Evolutionary conservation across 805 yeast genomes (phyloP).

Genomic region (Metschnikowia dekortorum): DNA sequence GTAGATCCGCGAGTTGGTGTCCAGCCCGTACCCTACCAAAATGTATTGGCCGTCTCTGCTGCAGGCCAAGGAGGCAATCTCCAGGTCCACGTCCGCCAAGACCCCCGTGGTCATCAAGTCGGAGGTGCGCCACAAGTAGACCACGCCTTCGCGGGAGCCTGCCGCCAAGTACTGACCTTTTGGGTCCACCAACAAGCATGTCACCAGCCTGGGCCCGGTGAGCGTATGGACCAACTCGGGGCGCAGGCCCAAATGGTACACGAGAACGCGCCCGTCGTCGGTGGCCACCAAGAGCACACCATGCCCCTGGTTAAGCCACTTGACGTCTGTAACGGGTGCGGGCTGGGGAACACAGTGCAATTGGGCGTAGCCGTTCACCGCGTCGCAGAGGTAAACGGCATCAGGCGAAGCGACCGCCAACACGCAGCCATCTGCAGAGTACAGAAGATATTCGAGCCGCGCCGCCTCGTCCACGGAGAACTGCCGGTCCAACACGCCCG

Average conservation of each 20-base stretch:
- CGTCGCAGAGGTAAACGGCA: constrained; percentile 32
- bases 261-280: constrained; percentile 41
- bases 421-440: constrained; percentile 44
- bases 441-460: constrained; percentile 23
- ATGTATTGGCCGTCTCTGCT: constrained; percentile 45
- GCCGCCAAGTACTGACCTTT: constrained; percentile 46
- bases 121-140: constrained; percentile 45
- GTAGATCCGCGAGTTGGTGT: constrained; percentile 38
- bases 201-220: constrained; percentile 48
- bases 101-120: constrained; percentile 35
- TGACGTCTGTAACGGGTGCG: constrained; percentile 33
- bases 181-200: constrained; percentile 47
- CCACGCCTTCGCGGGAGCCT: constrained; percentile 57
- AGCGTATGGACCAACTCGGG: constrained; percentile 15
- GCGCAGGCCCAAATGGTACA: constrained; percentile 17
- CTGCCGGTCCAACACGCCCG: constrained; percentile 12
- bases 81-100: constrained; percentile 39
- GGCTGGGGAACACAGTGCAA: constrained; percentile 1
- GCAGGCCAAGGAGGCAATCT: constrained; percentile 36
- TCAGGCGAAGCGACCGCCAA: constrained; percentile 43
- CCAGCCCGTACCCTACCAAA: constrained; percentile 42
- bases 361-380: constrained; percentile 26
- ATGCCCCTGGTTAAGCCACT: constrained; percentile 45
- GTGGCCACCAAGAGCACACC: constrained; percentile 35
- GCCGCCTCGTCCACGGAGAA: constrained; percentile 18